Base-by-base conservation (phyloP, 371 early-diverging fungal species). In the Syncephalis plumigaleata region DNA sequence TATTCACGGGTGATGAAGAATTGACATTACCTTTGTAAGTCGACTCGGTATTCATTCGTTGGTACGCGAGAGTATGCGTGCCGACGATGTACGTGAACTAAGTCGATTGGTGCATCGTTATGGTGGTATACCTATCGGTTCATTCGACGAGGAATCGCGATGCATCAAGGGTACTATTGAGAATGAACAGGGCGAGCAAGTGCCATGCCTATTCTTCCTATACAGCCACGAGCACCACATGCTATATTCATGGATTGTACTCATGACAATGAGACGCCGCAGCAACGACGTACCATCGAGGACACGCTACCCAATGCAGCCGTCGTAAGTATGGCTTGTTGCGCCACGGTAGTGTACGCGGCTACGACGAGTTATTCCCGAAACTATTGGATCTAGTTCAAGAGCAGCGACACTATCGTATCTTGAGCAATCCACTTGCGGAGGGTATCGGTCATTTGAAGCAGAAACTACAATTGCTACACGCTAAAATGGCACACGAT, bases 191-290 rank as follows among this genome's bases (percentile, higher is more conserved):
- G 39, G 47, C 31, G n/a, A 47, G 31, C 8, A 13, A 9, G 43
- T 47, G 2, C 53, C 57, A 20, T 56, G 64, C 47, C 36, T 44
- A 22, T 39, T 66, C 23, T 56, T 1, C 65, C 64, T 13, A 25
- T 68, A 13, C 21, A 25, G 18, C 58, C 64, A 20, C 66, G 72
- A 1, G 57, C 64, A 16, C 92, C 96, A 5, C 92, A 95, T 53
- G 92, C 91, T 0, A 68, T 97, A 11, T 91, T 94, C 58, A 91
- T 94, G 83, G 98, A 97, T 56, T 91, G 91, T 67, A 95, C 98
- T 7, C 98, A 97, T 55, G 98, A 97, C 64, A 97, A 97, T 59
- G 88, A 92, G 61, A 86, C 88, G 0, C 95, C 95, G 0, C 73
- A 80, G 21, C 91, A 95, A 60, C 87, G 86, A 54, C 70, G 94